These are phyloP conservation scores for Cutaneotrichosporon sp. DNA, from an alignment of 1,284 basidiomycete species.

Conservation along the genomic window DNA sequence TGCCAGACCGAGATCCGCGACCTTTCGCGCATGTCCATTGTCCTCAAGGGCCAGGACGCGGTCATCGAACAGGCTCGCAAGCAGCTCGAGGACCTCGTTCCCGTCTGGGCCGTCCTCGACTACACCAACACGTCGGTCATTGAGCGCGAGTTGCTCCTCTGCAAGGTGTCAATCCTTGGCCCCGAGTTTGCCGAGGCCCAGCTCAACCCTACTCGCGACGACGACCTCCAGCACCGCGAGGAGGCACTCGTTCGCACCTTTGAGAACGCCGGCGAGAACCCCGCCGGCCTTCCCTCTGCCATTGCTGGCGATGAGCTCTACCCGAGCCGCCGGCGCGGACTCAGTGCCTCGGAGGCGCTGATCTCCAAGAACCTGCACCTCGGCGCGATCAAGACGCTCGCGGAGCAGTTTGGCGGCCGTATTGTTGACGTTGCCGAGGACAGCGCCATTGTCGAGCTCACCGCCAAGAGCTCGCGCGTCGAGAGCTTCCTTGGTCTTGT, in stretches of 20 bases:
- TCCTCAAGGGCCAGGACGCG: slow-evolving; percentile 92
- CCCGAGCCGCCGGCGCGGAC: slow-evolving; percentile 30
- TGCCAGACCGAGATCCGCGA: slow-evolving; percentile 97
- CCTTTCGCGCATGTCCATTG: slow-evolving; percentile 97
- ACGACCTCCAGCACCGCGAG: slow-evolving; percentile 26
- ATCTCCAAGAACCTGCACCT: slow-evolving; percentile 87
- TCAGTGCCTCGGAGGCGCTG: slow-evolving; percentile 70
- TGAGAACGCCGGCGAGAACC: slow-evolving; percentile 36
- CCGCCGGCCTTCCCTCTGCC: slow-evolving; percentile 71
- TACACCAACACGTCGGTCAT: slow-evolving; percentile 89
- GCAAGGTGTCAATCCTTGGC: slow-evolving; percentile 92
- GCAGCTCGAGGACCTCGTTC: slow-evolving; percentile 91
- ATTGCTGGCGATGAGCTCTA: slow-evolving; percentile 47
- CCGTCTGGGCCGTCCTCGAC: slow-evolving; percentile 95
- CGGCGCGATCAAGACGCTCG: slow-evolving; percentile 77
- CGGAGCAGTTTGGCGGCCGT: slow-evolving; percentile 85
- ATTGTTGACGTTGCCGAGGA: slow-evolving; percentile 95
- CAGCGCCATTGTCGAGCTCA: slow-evolving; percentile 90
- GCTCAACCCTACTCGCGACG: slow-evolving; percentile 64
- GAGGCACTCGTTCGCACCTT: slow-evolving; percentile 27
- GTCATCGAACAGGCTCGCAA: slow-evolving; percentile 95
- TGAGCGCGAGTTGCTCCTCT: slow-evolving; percentile 81
- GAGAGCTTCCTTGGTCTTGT: slow-evolving; percentile 91
- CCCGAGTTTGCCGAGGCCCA: slow-evolving; percentile 95
- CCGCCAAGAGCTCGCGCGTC: slow-evolving; percentile 85